A percentile compares a stretch with the other conserved stretches of the same genome.
phyloP scores from a whole-genome alignment of 2,329 filamentous ascomycete genomes.

The Cordyceps javanica region DNA sequence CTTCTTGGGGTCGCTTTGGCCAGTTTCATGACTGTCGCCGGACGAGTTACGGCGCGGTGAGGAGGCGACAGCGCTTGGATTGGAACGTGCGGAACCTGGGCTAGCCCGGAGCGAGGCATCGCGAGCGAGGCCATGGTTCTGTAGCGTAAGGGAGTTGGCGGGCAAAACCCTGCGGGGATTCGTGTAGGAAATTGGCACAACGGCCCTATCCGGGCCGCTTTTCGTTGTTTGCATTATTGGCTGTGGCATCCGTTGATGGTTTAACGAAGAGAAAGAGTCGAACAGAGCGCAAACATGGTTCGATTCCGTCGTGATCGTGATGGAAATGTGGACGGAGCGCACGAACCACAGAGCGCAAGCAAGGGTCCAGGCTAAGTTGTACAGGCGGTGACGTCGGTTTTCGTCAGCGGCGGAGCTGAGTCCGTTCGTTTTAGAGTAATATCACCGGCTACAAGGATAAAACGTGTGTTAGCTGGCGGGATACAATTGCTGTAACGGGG shows the following conservation, averaged over 20 bases:
- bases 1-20: constrained; percentile 42
- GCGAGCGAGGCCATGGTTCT: constrained; percentile 38
- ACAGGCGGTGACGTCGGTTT: neutral
- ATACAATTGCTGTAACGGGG: neutral
- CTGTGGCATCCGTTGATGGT: constrained; percentile 2
- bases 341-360: neutral
- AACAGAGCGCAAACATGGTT: neutral
- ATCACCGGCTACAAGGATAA: neutral
- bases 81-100: constrained; percentile 20
- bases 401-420: constrained; percentile 5
- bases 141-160: constrained; percentile 41
- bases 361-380: neutral
- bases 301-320: neutral
- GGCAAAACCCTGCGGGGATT: constrained; percentile 37
- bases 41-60: constrained; percentile 36
- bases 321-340: constrained; percentile 3
- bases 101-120: constrained; percentile 31
- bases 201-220: neutral
- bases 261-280: neutral
- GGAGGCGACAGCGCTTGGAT: constrained; percentile 15
- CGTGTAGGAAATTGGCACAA: neutral
- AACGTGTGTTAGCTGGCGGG: neutral
- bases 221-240: neutral
- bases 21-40: constrained; percentile 42
- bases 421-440: neutral